Percentiles rank a stretch among this genome's conserved stretches.
phyloP scores from a whole-genome alignment of 225 moss, liverwort and hornwort genomes.

The Antitrichia curtipendula region DNA sequence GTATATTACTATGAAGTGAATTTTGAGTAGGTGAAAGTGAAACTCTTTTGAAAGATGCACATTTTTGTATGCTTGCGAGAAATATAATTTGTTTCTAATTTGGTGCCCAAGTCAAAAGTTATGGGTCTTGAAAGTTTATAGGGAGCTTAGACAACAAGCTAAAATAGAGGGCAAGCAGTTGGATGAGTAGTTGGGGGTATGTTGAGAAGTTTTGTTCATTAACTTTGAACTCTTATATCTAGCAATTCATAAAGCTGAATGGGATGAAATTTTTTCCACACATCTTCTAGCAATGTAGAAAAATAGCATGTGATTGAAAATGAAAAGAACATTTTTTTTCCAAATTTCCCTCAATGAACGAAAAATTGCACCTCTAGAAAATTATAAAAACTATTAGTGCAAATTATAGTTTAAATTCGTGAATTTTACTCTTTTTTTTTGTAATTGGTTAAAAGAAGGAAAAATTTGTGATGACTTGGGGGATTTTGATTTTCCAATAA shows the following conservation, averaged over 20 bases:
- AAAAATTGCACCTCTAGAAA: background rate
- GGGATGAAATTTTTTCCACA: background rate
- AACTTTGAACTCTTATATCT: background rate
- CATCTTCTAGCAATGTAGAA: background rate
- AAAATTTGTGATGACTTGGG: background rate
- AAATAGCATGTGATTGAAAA: background rate
- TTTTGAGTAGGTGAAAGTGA: background rate
- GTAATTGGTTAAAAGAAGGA: fast-evolving
- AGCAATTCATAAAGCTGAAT: background rate
- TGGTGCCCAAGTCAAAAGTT: background rate
- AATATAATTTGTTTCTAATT: background rate
- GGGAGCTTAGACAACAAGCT: background rate
- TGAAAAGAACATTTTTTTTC: background rate
- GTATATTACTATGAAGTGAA: background rate
- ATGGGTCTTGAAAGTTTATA: background rate
- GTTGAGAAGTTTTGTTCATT: background rate
- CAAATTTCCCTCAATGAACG: background rate
- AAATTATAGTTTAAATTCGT: background rate
- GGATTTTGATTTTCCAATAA: background rate
- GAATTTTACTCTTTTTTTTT: background rate
- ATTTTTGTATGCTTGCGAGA: fast-evolving
- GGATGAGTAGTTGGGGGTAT: no score
- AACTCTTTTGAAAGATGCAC: background rate
- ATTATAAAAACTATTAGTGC: background rate
- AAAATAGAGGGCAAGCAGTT: background rate